phyloP scores from a whole-genome alignment of 441 rosid genomes.

The Arabidopsis hybrid region DNA sequence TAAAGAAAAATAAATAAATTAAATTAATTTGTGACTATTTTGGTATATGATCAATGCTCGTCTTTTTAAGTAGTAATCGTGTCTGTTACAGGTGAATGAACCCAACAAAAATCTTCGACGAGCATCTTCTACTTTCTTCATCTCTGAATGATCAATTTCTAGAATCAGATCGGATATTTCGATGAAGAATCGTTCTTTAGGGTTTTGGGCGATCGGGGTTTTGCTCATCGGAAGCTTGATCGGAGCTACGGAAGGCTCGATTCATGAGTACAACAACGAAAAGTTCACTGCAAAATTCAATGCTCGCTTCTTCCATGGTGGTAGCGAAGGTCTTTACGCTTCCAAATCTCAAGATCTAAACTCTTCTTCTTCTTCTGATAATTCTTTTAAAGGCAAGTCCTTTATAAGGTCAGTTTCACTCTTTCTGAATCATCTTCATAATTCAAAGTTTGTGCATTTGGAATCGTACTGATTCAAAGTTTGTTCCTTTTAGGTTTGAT shows the following conservation, averaged over 20 bases:
- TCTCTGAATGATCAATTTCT: no score
- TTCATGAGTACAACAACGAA: conserved; percentile 75
- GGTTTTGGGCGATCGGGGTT: conserved; percentile 21
- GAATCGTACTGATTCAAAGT: background rate
- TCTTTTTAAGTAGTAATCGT: no score
- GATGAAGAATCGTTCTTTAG: conserved; percentile 30
- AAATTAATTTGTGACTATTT: no score
- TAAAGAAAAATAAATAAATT: no score
- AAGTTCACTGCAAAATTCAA: conserved; percentile 57
- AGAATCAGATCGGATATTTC: background rate
- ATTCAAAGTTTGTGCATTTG: background rate
- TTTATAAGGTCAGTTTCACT: conserved; percentile 60
- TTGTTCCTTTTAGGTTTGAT: conserved; percentile 61
- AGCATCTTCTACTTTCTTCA: no score
- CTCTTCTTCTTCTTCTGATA: conserved; percentile 40
- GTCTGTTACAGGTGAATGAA: no score
- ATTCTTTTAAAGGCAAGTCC: conserved; percentile 66
- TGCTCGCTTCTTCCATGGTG: conserved; percentile 85
- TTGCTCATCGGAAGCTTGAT: conserved; percentile 32
- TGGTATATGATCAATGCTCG: no score
- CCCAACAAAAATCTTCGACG: no score
- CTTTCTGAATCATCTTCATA: background rate
- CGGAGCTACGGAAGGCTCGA: conserved; percentile 53
- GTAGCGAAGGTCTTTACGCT: conserved; percentile 85
- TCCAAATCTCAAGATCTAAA: conserved; percentile 54